These are phyloP conservation scores for Rhodomyrtus psidioides DNA, from an alignment of 441 rosid genomes.

Conservation along the genomic window DNA sequence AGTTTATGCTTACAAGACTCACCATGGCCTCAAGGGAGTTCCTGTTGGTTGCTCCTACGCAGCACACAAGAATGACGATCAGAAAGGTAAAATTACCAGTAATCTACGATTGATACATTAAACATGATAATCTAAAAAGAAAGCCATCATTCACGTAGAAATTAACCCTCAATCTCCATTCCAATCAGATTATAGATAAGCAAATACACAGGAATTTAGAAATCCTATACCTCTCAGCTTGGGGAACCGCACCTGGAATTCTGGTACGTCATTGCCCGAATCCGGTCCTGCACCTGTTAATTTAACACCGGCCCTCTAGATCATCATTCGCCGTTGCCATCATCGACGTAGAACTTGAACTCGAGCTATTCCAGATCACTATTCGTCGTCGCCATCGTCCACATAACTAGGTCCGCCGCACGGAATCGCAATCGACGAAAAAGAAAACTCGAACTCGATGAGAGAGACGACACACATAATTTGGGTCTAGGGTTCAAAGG, in stretches of 20 bases:
- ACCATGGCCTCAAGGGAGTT: conserved; percentile 87
- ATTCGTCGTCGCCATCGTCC: too few relatives aligned
- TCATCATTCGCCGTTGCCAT: too few relatives aligned
- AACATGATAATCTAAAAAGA: background rate
- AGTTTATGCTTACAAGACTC: conserved; percentile 6
- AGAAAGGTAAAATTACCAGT: background rate
- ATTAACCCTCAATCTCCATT: background rate
- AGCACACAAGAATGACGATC: background rate
- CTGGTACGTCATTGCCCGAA: conserved; percentile 24
- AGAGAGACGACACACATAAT: too few relatives aligned
- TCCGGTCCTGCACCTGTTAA: conserved; percentile 40
- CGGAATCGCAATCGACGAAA: too few relatives aligned
- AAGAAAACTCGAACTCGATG: too few relatives aligned
- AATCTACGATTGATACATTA: background rate
- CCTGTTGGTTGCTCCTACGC: conserved; percentile 59
- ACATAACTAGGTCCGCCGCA: too few relatives aligned
- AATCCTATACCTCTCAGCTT: conserved; percentile 43
- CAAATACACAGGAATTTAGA: background rate
- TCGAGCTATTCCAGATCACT: too few relatives aligned
- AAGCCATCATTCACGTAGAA: background rate
- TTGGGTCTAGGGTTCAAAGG: too few relatives aligned
- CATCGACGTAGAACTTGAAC: too few relatives aligned
- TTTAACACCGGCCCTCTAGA: background rate
- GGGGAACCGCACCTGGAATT: conserved; percentile 36
- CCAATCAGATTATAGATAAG: background rate